Evolutionary conservation across 305 asterid genomes (phyloP).

Genomic region (Fraxinus angustifolia): DNA sequence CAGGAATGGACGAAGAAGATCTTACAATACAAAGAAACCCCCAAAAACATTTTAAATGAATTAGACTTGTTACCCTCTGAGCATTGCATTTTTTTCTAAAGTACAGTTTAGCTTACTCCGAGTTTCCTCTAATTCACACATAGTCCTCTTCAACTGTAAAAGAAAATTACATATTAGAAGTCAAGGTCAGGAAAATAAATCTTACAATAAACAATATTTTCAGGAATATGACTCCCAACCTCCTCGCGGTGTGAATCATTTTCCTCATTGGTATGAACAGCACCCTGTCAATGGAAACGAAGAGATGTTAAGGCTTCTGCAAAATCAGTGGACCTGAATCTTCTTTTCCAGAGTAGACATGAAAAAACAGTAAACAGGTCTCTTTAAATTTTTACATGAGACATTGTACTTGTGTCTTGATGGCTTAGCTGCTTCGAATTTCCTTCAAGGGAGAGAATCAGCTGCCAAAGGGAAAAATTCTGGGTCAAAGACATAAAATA

Average conservation of each 20-base stretch:
- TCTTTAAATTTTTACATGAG: conserved; percentile 32
- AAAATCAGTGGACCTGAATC: conserved; percentile 17
- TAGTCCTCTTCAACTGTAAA: conserved; percentile 64
- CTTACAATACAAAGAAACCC: conserved; percentile 2
- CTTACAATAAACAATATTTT: conserved; percentile 8
- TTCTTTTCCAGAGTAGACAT: neutral
- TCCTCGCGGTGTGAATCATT: conserved; percentile 44
- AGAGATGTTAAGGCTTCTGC: conserved; percentile 19
- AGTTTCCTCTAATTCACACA: conserved; percentile 62
- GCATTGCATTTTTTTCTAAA: conserved; percentile 70
- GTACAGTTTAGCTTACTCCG: conserved; percentile 53
- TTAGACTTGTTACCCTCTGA: conserved; percentile 46
- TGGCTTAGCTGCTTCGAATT: conserved; percentile 49
- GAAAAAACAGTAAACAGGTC: conserved; percentile 10
- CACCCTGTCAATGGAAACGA: conserved; percentile 41
- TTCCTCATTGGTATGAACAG: conserved; percentile 31
- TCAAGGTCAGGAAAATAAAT: conserved; percentile 13
- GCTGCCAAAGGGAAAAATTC: conserved; percentile 40
- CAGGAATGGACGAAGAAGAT: conserved; percentile 1
- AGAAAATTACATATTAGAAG: conserved; percentile 21
- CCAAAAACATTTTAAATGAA: conserved; percentile 17
- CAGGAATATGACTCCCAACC: conserved; percentile 41
- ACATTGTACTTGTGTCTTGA: conserved; percentile 33
- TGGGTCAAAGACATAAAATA: conserved; percentile 15
- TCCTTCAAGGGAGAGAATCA: conserved; percentile 51